Evolutionary conservation across 768 basidiomycete genomes (phyloP).

Genomic region (Flagelloscypha sp.): DNA sequence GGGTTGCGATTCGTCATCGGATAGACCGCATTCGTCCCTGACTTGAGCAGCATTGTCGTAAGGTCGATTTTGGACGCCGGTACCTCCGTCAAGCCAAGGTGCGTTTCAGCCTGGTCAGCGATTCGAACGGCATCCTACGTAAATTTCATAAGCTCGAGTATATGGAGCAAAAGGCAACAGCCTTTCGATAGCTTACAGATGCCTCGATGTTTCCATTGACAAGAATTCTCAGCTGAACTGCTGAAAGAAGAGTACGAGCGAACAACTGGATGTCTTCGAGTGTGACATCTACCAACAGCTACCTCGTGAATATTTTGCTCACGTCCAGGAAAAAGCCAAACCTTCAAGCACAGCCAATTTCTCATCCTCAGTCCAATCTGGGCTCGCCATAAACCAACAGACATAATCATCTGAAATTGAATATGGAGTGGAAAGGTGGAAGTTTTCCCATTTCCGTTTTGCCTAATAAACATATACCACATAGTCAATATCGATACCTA

Average conservation of each 20-base stretch:
- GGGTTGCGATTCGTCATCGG: conserved; percentile 65
- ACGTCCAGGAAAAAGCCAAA: conserved; percentile 28
- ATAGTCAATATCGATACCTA: not conserved
- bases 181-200: conserved; percentile 59
- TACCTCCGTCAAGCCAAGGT: conserved; percentile 47
- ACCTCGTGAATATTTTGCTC: not conserved
- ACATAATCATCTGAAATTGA: conserved; percentile 69
- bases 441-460: conserved; percentile 76
- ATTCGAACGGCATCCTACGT: conserved; percentile 69
- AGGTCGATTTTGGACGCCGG: conserved; percentile 47
- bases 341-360: conserved; percentile 66
- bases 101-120: conserved; percentile 61
- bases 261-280: conserved; percentile 62
- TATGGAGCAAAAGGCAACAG: not conserved
- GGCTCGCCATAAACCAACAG: conserved; percentile 61
- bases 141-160: conserved; percentile 1
- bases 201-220: conserved; percentile 80
- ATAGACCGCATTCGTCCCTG: conserved; percentile 44
- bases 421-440: conserved; percentile 79
- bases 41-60: conserved; percentile 55
- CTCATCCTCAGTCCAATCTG: conserved; percentile 72
- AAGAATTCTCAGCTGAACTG: conserved; percentile 63
- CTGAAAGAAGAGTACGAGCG: conserved; percentile 46
- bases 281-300: conserved; percentile 48
- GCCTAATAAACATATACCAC: conserved; percentile 34